phyloP scores from a whole-genome alignment of 2,329 filamentous ascomycete genomes.

The Chrysoporthe austroafricana region DNA sequence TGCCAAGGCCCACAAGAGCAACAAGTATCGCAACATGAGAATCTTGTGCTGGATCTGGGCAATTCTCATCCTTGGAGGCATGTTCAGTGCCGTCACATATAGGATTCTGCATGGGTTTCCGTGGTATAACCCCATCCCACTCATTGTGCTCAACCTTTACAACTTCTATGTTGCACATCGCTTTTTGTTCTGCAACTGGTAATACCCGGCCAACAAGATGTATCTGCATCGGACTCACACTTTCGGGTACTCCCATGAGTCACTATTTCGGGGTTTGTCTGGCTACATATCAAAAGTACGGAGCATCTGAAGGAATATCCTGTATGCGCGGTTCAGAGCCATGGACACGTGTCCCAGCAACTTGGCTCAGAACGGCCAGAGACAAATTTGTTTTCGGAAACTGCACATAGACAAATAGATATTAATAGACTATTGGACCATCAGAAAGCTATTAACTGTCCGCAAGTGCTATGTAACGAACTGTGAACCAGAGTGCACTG shows the following conservation, averaged over 20 bases:
- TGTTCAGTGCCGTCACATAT: constrained; percentile 42
- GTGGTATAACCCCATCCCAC: constrained; percentile 46
- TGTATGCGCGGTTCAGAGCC: not conserved
- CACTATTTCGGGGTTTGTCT: not conserved
- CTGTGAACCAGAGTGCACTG: no score
- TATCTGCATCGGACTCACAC: not conserved
- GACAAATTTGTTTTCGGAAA: not conserved
- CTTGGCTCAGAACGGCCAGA: not conserved
- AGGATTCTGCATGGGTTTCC: constrained; percentile 39
- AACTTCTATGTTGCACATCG: constrained; percentile 46
- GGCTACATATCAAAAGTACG: not conserved
- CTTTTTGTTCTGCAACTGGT: constrained; percentile 42
- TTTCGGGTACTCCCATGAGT: not conserved
- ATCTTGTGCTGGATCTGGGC: constrained; percentile 45
- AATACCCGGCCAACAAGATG: constrained; percentile 3
- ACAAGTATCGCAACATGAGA: constrained; percentile 49
- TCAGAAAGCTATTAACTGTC: no score
- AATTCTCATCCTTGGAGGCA: constrained; percentile 37
- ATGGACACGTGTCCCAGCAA: not conserved
- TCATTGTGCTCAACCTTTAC: constrained; percentile 44
- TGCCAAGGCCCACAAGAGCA: constrained; percentile 45
- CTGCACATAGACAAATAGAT: not conserved
- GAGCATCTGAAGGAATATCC: not conserved
- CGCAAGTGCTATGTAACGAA: no score
- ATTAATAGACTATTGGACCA: no score